Base-by-base conservation (phyloP, 2,329 filamentous ascomycete genomes). In the Alternaria panax region DNA sequence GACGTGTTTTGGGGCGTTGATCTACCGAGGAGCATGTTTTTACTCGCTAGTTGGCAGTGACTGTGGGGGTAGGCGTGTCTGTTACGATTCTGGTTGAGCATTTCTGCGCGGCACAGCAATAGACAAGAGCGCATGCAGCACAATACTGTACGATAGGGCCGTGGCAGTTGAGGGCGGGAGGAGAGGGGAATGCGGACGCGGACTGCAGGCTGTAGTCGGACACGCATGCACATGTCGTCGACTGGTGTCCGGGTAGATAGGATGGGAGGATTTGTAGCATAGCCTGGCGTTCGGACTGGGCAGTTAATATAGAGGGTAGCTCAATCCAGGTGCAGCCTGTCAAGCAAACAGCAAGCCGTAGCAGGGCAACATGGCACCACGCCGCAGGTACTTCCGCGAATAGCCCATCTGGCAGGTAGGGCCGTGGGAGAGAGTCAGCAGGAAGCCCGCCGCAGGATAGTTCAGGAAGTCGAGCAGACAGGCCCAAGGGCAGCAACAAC, bases 1-100 rank as follows among this genome's bases (percentile, higher is more conserved):
- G 66, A 57, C 60, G 63, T 74, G 64, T 54, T 70, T 72, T 70
- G 70, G 70, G 64, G 66, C 66, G 66, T 65, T 64, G 56, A 57
- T 62, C 46, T 51, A 56, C 64, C 56, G 51, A 54, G 60, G 57
- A 66, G 63, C 45, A 60, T 50, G 56, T 64, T 67, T 61, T 54
- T 40, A 62, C 55, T 63, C 47, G 62, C 53, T 51, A 32, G 47
- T 45, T 25, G 59, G 42, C 38, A 48, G 69, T 62, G 66, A 65
- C 67, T 63, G 69, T 61, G 56, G 60, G 61, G 63, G 62, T 63
- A 56, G 56, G 22, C 7, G 55, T 51, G 45, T 30, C 28, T 52
- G 46, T 43, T 51, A 52, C 38, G 24, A 9, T 41, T 50, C 45
- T 36, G 55, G 42, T 34, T 12, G 36, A 42, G 55, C 55, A 58